Evolutionary conservation across 2,329 filamentous ascomycete species (phyloP).

Genomic region (Didymella sp.): DNA sequence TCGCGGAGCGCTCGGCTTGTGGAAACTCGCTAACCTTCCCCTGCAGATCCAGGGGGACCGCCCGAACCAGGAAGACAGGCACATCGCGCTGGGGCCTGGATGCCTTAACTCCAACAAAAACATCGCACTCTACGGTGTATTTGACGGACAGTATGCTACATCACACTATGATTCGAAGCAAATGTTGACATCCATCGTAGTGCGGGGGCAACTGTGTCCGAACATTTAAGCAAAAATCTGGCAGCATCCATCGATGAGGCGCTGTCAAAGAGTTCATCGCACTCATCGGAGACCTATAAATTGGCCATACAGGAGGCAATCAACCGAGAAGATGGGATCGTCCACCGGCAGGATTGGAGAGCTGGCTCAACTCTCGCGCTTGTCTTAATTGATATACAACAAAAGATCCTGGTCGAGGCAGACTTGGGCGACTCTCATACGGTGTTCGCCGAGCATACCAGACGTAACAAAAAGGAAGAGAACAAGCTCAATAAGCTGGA

Average conservation of each 20-base stretch:
- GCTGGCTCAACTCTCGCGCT: conserved; percentile 37
- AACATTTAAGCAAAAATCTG: conserved; percentile 26
- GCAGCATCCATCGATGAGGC: conserved; percentile 30
- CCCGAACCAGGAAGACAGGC: conserved; percentile 34
- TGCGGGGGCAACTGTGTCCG: conserved; percentile 28
- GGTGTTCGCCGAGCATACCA: conserved; percentile 22
- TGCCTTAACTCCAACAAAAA: conserved; percentile 31
- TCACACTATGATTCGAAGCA: neutral
- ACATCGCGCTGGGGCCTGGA: conserved; percentile 26
- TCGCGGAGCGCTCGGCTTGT: conserved; percentile 4
- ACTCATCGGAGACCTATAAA: conserved; percentile 30
- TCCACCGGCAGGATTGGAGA: conserved; percentile 25
- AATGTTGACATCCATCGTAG: conserved; percentile 18
- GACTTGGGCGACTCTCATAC: conserved; percentile 36
- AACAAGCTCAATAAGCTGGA: conserved; percentile 15
- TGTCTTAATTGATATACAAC: conserved; percentile 31
- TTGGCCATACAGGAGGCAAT: conserved; percentile 33
- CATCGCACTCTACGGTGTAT: conserved; percentile 33
- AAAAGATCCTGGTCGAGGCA: conserved; percentile 31
- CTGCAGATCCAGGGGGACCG: conserved; percentile 33
- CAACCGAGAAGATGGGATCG: conserved; percentile 27
- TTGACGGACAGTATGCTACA: conserved; percentile 35
- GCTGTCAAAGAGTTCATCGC: conserved; percentile 20
- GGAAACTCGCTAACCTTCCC: conserved; percentile 26
- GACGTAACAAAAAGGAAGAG: conserved; percentile 14